Base-by-base conservation (phyloP, 2,329 filamentous ascomycete species). In the Phyllosticta capitalensis region DNA sequence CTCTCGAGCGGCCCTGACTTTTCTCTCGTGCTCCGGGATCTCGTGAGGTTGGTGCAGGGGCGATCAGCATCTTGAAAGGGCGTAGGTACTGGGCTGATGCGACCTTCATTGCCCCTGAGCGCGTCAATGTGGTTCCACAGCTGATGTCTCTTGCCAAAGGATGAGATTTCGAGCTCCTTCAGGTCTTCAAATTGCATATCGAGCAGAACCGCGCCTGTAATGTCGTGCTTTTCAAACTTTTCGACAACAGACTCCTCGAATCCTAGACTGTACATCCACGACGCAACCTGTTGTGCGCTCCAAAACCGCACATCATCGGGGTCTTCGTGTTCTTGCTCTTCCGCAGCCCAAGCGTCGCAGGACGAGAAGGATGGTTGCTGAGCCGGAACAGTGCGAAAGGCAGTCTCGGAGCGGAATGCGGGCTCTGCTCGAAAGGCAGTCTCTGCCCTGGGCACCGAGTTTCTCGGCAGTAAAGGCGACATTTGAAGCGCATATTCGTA, bases 101-200 rank as follows among this genome's bases (percentile, higher is more conserved):
- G 67, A 9, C 72, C 71, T 51, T 78, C 74, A 33, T 72, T 72
- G 45, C 75, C 76, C 55, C 85, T 81, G 59, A 94, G 79, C 26
- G 80, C 76, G 70, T 88, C 85, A 61, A 94, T 89, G 69, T 91
- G 85, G 66, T 87, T 85, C 89, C 89, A 94, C 14, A 92, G 77
- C 67, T 85, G 85, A 65, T 88, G 90, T 62, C 89, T 81, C 66
- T 92, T 87, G 51, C 89, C 89, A 68, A 94, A 92, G 1, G 89
- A 92, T 61, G 82, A 79, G 59, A 94, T 92, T 64, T 86, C 86
- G 19, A 94, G 80, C 73, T 94, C 89, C 71, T 87, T 87, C 60
- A 94, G 76, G 67, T 94, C 92, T 64, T 95, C 90, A 65, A 92
- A 92, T 69, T 95, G 91, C 51, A 99, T 78, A n/a, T 92, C 91